Evolutionary conservation across 208 protist species (phyloP), one percentile per base, ranked within the genome.

Genomic region (Balamuthia mandrillaris): DNA sequence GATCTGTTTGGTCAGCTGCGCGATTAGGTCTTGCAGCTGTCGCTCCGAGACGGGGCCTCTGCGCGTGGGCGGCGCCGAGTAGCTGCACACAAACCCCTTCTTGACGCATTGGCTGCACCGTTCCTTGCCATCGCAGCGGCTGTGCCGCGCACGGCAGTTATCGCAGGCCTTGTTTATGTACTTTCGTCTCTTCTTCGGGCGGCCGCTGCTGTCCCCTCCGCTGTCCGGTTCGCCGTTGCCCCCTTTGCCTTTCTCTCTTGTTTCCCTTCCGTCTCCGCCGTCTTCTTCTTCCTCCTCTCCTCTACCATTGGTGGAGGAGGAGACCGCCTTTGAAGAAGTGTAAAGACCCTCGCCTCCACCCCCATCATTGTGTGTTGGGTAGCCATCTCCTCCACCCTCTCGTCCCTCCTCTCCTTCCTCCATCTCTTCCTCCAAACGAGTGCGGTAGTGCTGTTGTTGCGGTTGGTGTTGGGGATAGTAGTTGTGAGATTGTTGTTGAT

Each of bases 91-190:
- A 37, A 79, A 79, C 44, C 70, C 70, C 49, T 79, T 79, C 70
- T 79, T 79, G 42, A 37, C 18, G 33, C 70, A 79, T 27, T 39
- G 70, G 10, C 21, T 47, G 31, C 70, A 79, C 33, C 44, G 70
- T 31, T 79, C 70, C 70, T 79, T 79, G n/a, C 70, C 70, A 27
- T 79, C 70, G 33, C 70, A 79, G n/a, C 70, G 1, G 44, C 70
- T 79, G 70, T 79, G 70, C 49, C 70, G 21, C 29, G 70, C 58
- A 3, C 70, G 42, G 70, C 70, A 79, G 49, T 79, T 79, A 47
- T 79, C 70, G 49, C 70, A 79, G 16, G 70, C 70, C 49, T 79
- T 79, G 70, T 79, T 79, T 39, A 79, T 79, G 49, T 79, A 79
- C 31, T 79, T 79, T 7, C 70, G 70, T 24, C 70, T 4, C 41